A percentile compares a stretch with the other conserved stretches of the same genome.
Evolutionary conservation across 129 eudicot species (phyloP).

Genomic region (Helianthus tuberosus): DNA sequence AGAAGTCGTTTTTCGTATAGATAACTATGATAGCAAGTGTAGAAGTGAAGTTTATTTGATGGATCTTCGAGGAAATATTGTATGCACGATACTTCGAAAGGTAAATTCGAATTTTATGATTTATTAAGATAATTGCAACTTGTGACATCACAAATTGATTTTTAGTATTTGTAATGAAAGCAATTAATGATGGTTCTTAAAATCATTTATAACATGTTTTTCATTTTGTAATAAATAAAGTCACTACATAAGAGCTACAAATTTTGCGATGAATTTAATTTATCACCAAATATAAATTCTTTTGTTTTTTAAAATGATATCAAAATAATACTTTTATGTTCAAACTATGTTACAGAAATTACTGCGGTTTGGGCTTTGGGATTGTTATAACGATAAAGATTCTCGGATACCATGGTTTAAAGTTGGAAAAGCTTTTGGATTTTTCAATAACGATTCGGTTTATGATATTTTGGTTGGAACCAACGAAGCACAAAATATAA

Average conservation of each 20-base stretch:
- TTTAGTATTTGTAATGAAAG: no score
- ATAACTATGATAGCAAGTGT: slow-evolving; percentile 57
- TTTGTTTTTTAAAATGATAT: no score
- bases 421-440: slow-evolving; percentile 42
- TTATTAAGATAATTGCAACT: neutral
- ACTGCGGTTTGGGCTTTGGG: slow-evolving; percentile 53
- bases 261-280: no score
- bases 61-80: slow-evolving; percentile 68
- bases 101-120: slow-evolving; percentile 23
- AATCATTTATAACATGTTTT: no score
- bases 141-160: neutral
- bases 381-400: slow-evolving; percentile 43
- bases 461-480: slow-evolving; percentile 39
- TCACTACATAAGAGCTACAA: no score
- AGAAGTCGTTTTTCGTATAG: slow-evolving; percentile 62
- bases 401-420: slow-evolving; percentile 59
- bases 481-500: slow-evolving; percentile 21
- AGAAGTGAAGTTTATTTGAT: slow-evolving; percentile 65
- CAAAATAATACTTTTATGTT: neutral
- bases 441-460: slow-evolving; percentile 36
- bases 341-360: slow-evolving; percentile 40
- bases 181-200: no score
- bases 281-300: no score
- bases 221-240: no score
- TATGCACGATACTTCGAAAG: slow-evolving; percentile 55